Base-by-base conservation (phyloP, 164 flowering plant genomes). In the Liquidambar formosana region DNA sequence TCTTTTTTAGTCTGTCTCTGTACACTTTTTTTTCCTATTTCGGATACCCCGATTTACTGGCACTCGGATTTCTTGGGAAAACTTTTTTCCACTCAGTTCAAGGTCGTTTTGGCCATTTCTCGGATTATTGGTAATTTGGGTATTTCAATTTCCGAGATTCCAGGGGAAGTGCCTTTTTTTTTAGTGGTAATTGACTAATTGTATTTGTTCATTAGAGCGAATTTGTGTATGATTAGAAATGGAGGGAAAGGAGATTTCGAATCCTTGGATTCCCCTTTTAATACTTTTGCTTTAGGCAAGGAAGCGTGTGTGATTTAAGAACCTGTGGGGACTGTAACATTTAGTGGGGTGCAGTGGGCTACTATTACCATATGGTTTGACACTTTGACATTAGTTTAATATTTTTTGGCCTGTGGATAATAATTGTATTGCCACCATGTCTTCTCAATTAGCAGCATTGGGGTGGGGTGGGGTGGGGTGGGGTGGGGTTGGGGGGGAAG, bases 191-290 rank as follows among this genome's bases (percentile, higher is more conserved):
- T n/a, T n/a, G n/a, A n/a, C n/a, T n/a, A n/a, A n/a, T n/a, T n/a
- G n/a, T n/a, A 33, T 33, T 33, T 9, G 22, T 47, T 21, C 21
- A 46, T 33, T 53, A 21, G 22, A 22, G 23, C 5, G 43, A n/a
- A 4, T 27, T 0, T 19, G 57, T 56, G 21, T 10, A 5, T 3
- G 12, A 54, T 6, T 5, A 22, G 14, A 41, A 3, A 49, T 1
- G 43, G 22, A 53, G 21, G 67, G n/a, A 58, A 70, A 54, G 51
- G 71, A 10, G 61, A 25, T 41, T 63, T 19, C 45, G 25, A 25
- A 62, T 71, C 72, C 58, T 71, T 66, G 78, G 71, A 48, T 67
- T 21, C 78, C 75, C 4, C 38, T 60, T 51, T 61, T 52, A 47
- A 49, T 41, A n/a, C 25, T 61, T 59, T 28, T 28, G 45, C 47